Evolutionary conservation across 129 eudicot genomes (phyloP).

Genomic region (Glebionis coronaria): DNA sequence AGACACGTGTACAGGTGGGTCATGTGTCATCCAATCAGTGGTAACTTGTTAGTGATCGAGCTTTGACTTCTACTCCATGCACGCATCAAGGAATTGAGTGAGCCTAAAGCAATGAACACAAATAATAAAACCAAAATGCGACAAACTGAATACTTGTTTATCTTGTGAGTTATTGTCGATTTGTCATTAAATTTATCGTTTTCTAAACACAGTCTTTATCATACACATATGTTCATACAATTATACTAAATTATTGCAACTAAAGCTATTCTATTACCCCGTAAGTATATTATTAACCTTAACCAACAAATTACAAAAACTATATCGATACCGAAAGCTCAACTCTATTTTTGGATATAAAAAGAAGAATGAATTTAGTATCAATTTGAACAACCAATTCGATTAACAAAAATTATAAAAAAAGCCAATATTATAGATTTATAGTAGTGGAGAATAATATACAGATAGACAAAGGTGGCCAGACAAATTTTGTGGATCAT

Average conservation of each 20-base stretch:
- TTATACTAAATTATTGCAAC: too few relatives aligned
- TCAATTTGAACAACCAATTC: too few relatives aligned
- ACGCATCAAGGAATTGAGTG: background rate
- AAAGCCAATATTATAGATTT: background rate
- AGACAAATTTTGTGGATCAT: slow-evolving; percentile 20
- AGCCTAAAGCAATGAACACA: background rate
- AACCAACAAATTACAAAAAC: too few relatives aligned
- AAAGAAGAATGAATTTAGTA: too few relatives aligned
- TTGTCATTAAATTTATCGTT: too few relatives aligned
- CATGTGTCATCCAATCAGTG: slow-evolving; percentile 23
- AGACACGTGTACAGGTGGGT: slow-evolving; percentile 23
- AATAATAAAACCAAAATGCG: background rate
- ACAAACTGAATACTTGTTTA: background rate
- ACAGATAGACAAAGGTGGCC: slow-evolving; percentile 16
- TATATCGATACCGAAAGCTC: background rate
- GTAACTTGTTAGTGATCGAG: slow-evolving; percentile 26
- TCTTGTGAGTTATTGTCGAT: too few relatives aligned
- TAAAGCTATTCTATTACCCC: too few relatives aligned
- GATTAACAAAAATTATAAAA: background rate
- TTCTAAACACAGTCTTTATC: too few relatives aligned
- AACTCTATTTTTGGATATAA: background rate
- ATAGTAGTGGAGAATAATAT: slow-evolving; percentile 20
- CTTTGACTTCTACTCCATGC: slow-evolving; percentile 29
- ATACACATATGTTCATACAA: too few relatives aligned
- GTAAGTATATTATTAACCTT: too few relatives aligned